Evolutionary conservation across 768 basidiomycete species (phyloP).

Genomic region (Tylopilus cervinicoccineus): DNA sequence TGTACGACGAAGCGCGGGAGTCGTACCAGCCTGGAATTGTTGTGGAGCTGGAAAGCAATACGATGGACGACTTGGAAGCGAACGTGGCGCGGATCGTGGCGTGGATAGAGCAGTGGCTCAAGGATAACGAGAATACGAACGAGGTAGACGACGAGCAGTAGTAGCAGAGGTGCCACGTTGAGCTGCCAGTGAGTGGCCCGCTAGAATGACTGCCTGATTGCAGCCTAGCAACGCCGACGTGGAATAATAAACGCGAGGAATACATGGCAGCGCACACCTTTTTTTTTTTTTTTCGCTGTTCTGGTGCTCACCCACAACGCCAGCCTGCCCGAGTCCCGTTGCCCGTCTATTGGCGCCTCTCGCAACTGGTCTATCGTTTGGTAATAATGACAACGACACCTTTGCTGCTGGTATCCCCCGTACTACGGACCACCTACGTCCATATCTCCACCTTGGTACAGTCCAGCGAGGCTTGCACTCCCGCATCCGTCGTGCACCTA

Average conservation of each 20-base stretch:
- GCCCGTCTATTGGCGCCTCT: too few species aligned
- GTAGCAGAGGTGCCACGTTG: too few species aligned
- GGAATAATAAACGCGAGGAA: too few species aligned
- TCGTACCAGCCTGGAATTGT: conserved; percentile 86
- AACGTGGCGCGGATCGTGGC: conserved; percentile 85
- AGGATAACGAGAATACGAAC: conserved; percentile 23
- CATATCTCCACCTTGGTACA: neutral
- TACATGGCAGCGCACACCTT: too few species aligned
- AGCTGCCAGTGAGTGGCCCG: too few species aligned
- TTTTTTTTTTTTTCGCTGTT: too few species aligned
- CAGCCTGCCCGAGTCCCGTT: too few species aligned
- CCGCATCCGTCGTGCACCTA: neutral
- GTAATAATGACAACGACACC: neutral
- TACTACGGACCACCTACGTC: neutral
- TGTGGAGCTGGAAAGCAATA: conserved; percentile 78
- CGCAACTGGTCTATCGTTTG: too few species aligned
- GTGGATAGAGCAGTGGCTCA: conserved; percentile 81
- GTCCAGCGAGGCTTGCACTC: conserved; percentile 9
- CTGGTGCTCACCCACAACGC: neutral
- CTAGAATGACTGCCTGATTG: too few species aligned
- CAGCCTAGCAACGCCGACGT: too few species aligned
- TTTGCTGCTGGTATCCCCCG: neutral
- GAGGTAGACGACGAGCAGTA: too few species aligned
- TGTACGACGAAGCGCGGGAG: conserved; percentile 81
- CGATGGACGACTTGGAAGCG: conserved; percentile 72